Evolutionary conservation across 164 flowering plant genomes (phyloP).

Genomic region (Sedum album): DNA sequence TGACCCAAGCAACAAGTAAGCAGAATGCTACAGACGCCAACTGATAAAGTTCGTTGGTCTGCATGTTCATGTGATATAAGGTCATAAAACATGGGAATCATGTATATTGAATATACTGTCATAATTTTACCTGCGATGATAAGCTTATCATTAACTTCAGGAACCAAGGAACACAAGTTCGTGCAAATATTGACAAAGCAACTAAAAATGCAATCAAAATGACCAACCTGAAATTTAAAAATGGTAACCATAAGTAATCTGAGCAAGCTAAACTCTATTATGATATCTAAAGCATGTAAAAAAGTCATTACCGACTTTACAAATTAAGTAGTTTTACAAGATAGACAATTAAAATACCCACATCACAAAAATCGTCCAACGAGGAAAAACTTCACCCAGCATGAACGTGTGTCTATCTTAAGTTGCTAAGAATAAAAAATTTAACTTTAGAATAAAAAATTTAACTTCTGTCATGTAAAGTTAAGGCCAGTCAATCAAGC

Average conservation of each 20-base stretch:
- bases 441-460: too few species aligned
- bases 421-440: neutral
- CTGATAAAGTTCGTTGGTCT: slow-evolving; percentile 97
- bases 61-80: slow-evolving; percentile 17
- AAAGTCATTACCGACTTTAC: neutral
- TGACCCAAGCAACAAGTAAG: slow-evolving; percentile 95
- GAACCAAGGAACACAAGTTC: slow-evolving; percentile 86
- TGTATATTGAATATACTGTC: neutral
- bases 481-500: neutral
- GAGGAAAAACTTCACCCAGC: neutral
- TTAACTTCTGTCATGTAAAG: neutral
- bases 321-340: neutral
- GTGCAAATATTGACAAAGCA: slow-evolving; percentile 54
- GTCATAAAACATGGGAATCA: slow-evolving; percentile 7
- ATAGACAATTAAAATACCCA: neutral
- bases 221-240: slow-evolving; percentile 52
- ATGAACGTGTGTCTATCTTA: neutral
- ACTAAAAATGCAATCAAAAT: slow-evolving; percentile 61
- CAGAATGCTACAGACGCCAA: slow-evolving; percentile 97
- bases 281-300: neutral
- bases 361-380: neutral
- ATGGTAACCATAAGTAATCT: neutral
- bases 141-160: slow-evolving; percentile 90
- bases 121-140: slow-evolving; percentile 64
- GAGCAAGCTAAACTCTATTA: neutral